These are phyloP conservation scores for Flaveria brownii DNA, from an alignment of 129 eudicot species.

Conservation along the genomic window DNA sequence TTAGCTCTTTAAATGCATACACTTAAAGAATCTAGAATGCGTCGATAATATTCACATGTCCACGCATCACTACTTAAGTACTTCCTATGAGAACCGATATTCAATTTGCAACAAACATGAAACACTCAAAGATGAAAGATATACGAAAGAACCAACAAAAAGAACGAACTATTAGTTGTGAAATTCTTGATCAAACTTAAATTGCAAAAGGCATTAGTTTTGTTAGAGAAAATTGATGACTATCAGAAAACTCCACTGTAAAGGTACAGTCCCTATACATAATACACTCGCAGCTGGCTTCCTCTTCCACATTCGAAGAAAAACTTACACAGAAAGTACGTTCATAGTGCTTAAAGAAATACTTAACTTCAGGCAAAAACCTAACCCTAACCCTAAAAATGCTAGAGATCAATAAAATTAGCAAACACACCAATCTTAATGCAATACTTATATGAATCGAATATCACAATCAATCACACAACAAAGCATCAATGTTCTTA, in stretches of 20 bases:
- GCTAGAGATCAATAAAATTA: neutral
- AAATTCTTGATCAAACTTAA: neutral
- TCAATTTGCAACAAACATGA: neutral
- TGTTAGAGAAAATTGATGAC: neutral
- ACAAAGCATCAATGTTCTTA: slow-evolving; percentile 5
- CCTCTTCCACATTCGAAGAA: neutral
- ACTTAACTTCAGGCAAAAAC: neutral
- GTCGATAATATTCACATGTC: neutral
- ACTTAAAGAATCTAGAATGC: slow-evolving; percentile 3
- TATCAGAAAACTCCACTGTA: neutral
- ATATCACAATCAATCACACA: neutral
- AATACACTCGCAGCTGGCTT: neutral
- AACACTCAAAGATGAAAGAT: slow-evolving; percentile 2
- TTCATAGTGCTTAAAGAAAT: neutral
- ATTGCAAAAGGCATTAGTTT: neutral
- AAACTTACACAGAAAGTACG: neutral
- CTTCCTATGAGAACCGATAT: neutral
- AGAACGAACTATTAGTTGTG: neutral
- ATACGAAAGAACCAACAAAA: neutral
- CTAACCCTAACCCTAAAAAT: neutral
- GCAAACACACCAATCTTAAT: neutral
- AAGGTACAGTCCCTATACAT: neutral
- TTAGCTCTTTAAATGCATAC: neutral
- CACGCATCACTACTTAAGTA: neutral
- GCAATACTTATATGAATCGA: neutral